phyloP scores from a whole-genome alignment of 164 flowering plant species.

The Umbilicus rupestris region DNA sequence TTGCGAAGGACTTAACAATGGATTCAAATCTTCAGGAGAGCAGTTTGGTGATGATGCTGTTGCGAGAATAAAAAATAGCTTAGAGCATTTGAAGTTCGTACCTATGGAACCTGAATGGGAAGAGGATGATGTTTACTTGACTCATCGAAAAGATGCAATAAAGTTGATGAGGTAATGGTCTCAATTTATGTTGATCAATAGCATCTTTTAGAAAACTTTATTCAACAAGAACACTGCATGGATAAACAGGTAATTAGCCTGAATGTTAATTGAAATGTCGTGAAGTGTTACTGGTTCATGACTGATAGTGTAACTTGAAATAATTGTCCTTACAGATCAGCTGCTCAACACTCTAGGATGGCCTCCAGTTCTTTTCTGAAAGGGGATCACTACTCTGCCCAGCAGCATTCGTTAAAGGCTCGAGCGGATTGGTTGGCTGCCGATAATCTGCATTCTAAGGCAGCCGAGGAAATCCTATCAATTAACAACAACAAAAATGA shows the following conservation, averaged over 20 bases:
- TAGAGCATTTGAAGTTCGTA: conserved; percentile 18
- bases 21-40: conserved; percentile 8
- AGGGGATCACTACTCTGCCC: conserved; percentile 73
- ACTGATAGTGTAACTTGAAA: neutral
- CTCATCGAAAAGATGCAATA: conserved; percentile 71
- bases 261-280: neutral
- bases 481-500: conserved; percentile 49
- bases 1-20: conserved; percentile 4
- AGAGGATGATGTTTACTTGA: conserved; percentile 75
- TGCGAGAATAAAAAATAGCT: conserved; percentile 13
- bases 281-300: neutral
- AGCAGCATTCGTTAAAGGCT: conserved; percentile 53
- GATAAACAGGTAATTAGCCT: too few species aligned
- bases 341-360: conserved; percentile 68
- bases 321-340: conserved; percentile 39
- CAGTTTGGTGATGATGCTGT: conserved; percentile 12
- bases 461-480: conserved; percentile 61
- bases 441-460: conserved; percentile 49
- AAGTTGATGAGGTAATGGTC: conserved; percentile 53
- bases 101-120: conserved; percentile 87
- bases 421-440: conserved; percentile 57
- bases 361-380: conserved; percentile 62
- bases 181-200: neutral
- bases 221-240: too few species aligned
- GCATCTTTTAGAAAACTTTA: neutral